Percentiles rank a stretch among this genome's conserved stretches.
Conservation (phyloP, 2,329 filamentous ascomycete genomes). For the Helicocarpus griseus region DNA sequence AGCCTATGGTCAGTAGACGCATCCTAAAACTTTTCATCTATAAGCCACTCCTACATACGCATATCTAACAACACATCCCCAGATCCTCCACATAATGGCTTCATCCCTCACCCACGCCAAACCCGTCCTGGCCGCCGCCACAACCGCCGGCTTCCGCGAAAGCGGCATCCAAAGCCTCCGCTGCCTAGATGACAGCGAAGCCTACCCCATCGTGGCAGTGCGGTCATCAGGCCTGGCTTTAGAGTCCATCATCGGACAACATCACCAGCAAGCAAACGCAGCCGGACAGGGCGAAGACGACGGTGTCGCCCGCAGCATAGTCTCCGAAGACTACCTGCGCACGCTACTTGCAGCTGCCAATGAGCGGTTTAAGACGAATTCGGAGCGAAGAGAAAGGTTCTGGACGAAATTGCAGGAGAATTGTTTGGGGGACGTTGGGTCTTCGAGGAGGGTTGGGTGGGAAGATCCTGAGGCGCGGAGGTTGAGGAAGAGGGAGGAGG, state of each 20-base stretch:
- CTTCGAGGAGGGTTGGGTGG: constrained; percentile 19
- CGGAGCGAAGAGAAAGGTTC: constrained; percentile 32
- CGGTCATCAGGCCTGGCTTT: constrained; percentile 73
- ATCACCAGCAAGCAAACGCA: constrained; percentile 14
- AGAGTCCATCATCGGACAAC: constrained; percentile 66
- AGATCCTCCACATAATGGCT: constrained; percentile 85
- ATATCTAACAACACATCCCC: background rate
- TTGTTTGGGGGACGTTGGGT: constrained; percentile 11
- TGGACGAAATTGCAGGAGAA: constrained; percentile 20
- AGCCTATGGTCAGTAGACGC: constrained; percentile 66
- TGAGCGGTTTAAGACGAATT: constrained; percentile 40
- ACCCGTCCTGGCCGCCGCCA: constrained; percentile 61
- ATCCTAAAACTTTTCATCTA: background rate
- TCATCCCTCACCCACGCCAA: constrained; percentile 68
- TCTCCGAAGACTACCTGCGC: constrained; percentile 57
- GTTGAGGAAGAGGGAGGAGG: constrained; percentile 33
- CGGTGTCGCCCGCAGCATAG: constrained; percentile 42
- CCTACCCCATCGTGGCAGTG: constrained; percentile 70
- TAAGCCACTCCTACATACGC: background rate
- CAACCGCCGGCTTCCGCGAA: constrained; percentile 80
- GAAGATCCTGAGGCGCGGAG: constrained; percentile 29
- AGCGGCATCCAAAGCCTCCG: constrained; percentile 65
- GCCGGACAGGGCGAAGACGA: constrained; percentile 20
- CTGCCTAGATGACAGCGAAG: constrained; percentile 27
- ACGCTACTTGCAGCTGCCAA: constrained; percentile 62